Evolutionary conservation across 352 stramenopile species (phyloP).

Genomic region (Globisporangium perplexum): DNA sequence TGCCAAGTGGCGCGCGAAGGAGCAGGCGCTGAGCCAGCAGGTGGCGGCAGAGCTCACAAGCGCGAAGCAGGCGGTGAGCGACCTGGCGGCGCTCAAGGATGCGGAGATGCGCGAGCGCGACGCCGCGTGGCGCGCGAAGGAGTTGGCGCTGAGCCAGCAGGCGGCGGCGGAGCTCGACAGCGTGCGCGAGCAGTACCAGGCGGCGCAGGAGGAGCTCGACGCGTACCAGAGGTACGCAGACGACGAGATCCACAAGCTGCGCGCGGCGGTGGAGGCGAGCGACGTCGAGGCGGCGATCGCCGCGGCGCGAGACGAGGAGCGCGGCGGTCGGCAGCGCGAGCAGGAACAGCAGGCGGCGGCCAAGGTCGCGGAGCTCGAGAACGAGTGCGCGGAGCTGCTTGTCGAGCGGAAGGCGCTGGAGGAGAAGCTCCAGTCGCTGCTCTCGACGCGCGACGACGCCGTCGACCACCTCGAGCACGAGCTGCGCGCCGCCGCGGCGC

Average conservation of each 20-base stretch:
- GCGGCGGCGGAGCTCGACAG: slow-evolving; percentile 25
- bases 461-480: slow-evolving; percentile 26
- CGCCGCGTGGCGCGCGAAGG: slow-evolving; percentile 26
- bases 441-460: slow-evolving; percentile 17
- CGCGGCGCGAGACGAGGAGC: slow-evolving; percentile 22
- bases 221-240: slow-evolving; percentile 44
- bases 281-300: slow-evolving; percentile 30
- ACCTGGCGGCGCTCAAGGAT: slow-evolving; percentile 24
- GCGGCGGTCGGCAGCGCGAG: slow-evolving; percentile 19
- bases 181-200: slow-evolving; percentile 34
- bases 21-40: slow-evolving; percentile 13
- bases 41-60: slow-evolving; percentile 11
- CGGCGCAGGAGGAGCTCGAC: slow-evolving; percentile 46
- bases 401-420: slow-evolving; percentile 17
- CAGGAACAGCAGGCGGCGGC: slow-evolving; percentile 17
- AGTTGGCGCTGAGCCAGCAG: slow-evolving; percentile 27
- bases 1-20: slow-evolving; percentile 5
- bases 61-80: slow-evolving; percentile 15
- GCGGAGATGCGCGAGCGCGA: slow-evolving; percentile 20
- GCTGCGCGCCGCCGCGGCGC: slow-evolving; percentile 22
- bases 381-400: slow-evolving; percentile 26
- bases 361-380: slow-evolving; percentile 24
- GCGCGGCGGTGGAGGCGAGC: slow-evolving; percentile 25
- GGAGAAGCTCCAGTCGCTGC: slow-evolving; percentile 23
- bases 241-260: slow-evolving; percentile 44